Evolutionary conservation across 257 asterid species (phyloP), one percentile per base, ranked within the genome.

Genomic region (Anisodus tanguticus): DNA sequence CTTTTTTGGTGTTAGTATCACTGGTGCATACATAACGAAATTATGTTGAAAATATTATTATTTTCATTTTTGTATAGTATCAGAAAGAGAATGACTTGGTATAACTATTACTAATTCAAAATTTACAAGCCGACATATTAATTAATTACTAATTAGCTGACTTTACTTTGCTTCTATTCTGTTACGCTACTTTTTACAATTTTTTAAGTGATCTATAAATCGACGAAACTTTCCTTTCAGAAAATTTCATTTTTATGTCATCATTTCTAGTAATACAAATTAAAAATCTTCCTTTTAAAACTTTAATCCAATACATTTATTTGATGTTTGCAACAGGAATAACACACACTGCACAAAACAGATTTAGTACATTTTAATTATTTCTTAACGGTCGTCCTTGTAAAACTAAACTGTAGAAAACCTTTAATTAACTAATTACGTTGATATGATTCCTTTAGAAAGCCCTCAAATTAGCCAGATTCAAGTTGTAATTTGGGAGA

Each of bases 81-180:
- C 13, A 76, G 47, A 76, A n/a, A 76, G 81, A 51, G 63, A 76
- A 76, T 51, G 81, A 74, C 80, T 74, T 47, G 80, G 80, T 74
- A 74, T 74, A 74, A 49, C 60, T 47, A 31, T 31, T 31, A 31
- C 35, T 31, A 47, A 74, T 19, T 11, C 60, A 47, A 74, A 74
- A 74, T 19, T 51, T 85, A 82, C 58, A 51, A 82, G 59, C 74
- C 60, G 55, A 5, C 77, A 39, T 22, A 13, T 58, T 74, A 51
- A 58, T 84, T 70, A 82, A 68, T 4, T 62, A 15, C 77, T 68
- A 49, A 22, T 47, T 57, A 81, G 70, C 37, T n/a, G 22, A 45
- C 19, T 83, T 11, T 31, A 47, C 35, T 68, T 70, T 85, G 37
- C 31, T 58, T 9, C 62, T 57, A 31, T 37, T n/a, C 57, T 4